Evolutionary conservation across 306 rosid species (phyloP), one percentile per base, ranked within the genome.

Genomic region (Cucurbita ficifolia): DNA sequence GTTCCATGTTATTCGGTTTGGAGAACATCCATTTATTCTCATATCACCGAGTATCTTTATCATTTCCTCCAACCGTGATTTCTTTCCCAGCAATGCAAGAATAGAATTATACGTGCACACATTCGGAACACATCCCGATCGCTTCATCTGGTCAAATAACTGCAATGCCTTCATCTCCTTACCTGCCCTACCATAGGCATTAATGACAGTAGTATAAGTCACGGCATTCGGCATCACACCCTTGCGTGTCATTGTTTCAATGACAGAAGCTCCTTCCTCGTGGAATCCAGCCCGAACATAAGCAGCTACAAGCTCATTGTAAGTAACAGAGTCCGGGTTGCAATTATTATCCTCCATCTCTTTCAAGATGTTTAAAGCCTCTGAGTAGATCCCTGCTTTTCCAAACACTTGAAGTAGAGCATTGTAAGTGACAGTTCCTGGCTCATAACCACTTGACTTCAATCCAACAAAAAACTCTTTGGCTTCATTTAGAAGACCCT

Each of bases 251-350:
- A 95, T 95, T 5, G 85, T 86, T 74, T 87, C 92, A 35, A 95
- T 81, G 61, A 95, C 85, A 58, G 91, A 86, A 38, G 91, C 89
- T 19, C 95, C 96, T 83, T 95, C 92, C 18, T 89, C 91, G 4
- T 69, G 81, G 75, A 95, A 89, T 79, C 97, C 99, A 0, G 97
- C 99, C 80, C 97, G 83, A 70, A 91, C 92, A 70, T 95, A 91
- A 56, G 96, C 89, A 22, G 90, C 86, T 65, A 87, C 96, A 38
- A 95, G 92, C 85, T 95, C 99, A 72, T 95, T 95, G 81, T 91
- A 95, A 56, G 99, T 95, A 76, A 91, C 78, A 48, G 90, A 79
- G 78, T 95, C 96, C 18, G 87, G 92, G 10, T 83, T 75, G 70
- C 96, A 91, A 60, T 84, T 82, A 76, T 83, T 84, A 70, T 88